phyloP scores from a whole-genome alignment of 75 land plant species.

The Adiantum capillusveneris region DNA sequence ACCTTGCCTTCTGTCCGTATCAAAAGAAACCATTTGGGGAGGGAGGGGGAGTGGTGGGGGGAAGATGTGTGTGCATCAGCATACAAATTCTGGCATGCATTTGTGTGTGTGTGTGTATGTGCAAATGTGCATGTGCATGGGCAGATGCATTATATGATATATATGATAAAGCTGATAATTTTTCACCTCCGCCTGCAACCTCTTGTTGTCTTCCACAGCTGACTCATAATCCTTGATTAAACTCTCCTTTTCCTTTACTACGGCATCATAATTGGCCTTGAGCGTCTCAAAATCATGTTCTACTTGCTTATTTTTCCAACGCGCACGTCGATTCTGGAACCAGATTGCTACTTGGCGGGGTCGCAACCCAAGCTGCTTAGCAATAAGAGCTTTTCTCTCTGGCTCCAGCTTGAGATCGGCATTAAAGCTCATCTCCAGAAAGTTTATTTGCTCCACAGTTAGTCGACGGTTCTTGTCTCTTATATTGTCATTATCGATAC shows the following conservation, averaged over 20 bases:
- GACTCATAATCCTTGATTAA: slow-evolving; percentile 11
- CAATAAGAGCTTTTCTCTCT: slow-evolving; percentile 19
- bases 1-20: too few species aligned
- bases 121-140: too few species aligned
- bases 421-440: slow-evolving; percentile 23
- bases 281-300: slow-evolving; percentile 22
- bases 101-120: too few species aligned
- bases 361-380: slow-evolving; percentile 20
- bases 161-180: too few species aligned
- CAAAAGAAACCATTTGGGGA: too few species aligned
- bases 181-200: slow-evolving; percentile 3
- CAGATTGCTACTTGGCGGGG: slow-evolving; percentile 27
- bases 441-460: slow-evolving; percentile 19
- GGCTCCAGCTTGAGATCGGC: slow-evolving; percentile 20
- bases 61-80: too few species aligned
- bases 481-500: neutral
- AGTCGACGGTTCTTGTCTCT: slow-evolving; percentile 21
- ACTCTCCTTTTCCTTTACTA: slow-evolving; percentile 15
- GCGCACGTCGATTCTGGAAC: slow-evolving; percentile 26
- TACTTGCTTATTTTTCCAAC: slow-evolving; percentile 24
- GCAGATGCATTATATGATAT: too few species aligned
- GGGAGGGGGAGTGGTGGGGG: too few species aligned
- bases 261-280: slow-evolving; percentile 11
- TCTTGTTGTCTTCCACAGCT: neutral
- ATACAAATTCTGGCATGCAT: too few species aligned